Base-by-base conservation (phyloP, 2,329 filamentous ascomycete species). In the Ambrosiella cleistominuta region DNA sequence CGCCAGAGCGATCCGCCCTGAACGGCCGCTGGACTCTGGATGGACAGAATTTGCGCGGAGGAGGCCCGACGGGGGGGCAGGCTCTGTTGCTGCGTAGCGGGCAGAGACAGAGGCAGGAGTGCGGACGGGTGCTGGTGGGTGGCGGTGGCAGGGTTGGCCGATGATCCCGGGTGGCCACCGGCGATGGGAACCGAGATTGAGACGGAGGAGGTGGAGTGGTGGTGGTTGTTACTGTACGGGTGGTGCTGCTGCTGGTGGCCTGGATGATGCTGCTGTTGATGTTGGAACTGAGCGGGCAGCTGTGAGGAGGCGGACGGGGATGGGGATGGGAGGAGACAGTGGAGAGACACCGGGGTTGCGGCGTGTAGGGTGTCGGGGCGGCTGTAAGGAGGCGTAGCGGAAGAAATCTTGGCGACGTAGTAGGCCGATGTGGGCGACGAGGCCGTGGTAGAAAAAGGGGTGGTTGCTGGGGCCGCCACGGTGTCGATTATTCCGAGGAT, bases 1-100 rank as follows among this genome's bases (percentile, higher is more conserved):
- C 80, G 81, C 82, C 82, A 85, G 82, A 85, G 81, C 82, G 77
- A 78, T 72, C 74, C 81, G 81, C 82, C 79, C 82, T 82, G 80
- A 80, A 82, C 81, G 81, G 78, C 76, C 77, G 77, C 79, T 75
- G 78, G 75, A 71, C 70, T 76, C 74, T 78, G 78, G 68, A 79
- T 74, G 68, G 77, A 76, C 71, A 79, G 72, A 75, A 78, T 79
- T 74, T 73, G 74, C 69, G 71, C 67, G 66, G 69, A 68, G 65
- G 70, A 71, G 71, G 75, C 76, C 77, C 75, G 75, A 70, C 68
- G 70, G 74, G 77, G 75, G 75, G 47, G 56, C 58, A 56, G 57
- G 40, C 51, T 59, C 52, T 56, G 57, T 45, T 59, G 57, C 57
- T 54, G 52, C 52, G 75, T 70, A 68, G 67, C 69, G 68, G 69